Base-by-base conservation (phyloP, 192 early-diverging fungal species). In the Funneliformis geosporum region DNA sequence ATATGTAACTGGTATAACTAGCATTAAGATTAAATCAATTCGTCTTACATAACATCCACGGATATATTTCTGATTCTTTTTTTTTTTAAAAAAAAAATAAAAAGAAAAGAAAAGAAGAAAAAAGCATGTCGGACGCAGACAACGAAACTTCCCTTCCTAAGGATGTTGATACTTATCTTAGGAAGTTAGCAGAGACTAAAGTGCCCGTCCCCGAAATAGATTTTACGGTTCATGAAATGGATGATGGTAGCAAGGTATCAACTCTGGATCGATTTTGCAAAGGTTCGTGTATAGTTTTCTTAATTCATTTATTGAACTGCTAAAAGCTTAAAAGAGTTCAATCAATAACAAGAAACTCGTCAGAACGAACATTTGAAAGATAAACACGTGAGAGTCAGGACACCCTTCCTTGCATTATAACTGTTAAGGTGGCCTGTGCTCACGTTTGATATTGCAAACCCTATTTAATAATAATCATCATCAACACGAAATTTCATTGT, bases 221-320 rank as follows among this genome's bases (percentile, higher is more conserved):
- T 85, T 94, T 95, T 82, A 91, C 93, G 14, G 86, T 94, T 61
- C 91, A 95, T 76, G 91, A 86, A 70, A 84, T 88, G 79, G 94
- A 94, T 50, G 90, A 92, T 82, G 93, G 93, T 66, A 86, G 88
- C 40, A 86, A 89, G 44, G 92, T 95, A 25, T 89, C 88, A 47
- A 96, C 95, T 14, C 83, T 80, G 8, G 93, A 93, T 60, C 90
- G 96, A 18, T 86, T 91, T 76, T 87, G 90, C 81, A 94, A 94
- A 93, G 94, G 94, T 93, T 85, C 50, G 44, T 55, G 28, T 28
- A 69, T 27, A 69, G 59, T 72, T 62, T 65, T 18, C 40, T 43
- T 39, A 60, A 18, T 43, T 3, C 28, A 55, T 33, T 33, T 33
- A 33, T 33, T 33, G 33, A 33, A 21, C 18, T 55, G 21, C 6